Evolutionary conservation across 306 rosid genomes (phyloP).

Genomic region (Acacia melanoxylon): DNA sequence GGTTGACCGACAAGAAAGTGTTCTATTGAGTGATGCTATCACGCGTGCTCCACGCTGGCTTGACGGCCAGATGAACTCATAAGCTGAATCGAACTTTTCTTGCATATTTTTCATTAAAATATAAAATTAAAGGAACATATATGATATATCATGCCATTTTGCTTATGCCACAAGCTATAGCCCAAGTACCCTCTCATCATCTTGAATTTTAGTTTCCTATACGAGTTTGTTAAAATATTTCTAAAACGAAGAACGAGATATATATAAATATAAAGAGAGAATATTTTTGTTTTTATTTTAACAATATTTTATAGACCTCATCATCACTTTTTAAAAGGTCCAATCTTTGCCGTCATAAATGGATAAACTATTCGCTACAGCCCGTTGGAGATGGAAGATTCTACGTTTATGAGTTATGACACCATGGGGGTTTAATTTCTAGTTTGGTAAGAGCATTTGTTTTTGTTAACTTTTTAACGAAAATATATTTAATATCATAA

Average conservation of each 20-base stretch:
- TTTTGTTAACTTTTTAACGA: neutral
- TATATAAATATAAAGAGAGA: neutral
- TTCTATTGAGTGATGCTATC: neutral
- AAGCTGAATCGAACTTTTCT: neutral
- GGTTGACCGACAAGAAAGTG: neutral
- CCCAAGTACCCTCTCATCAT: neutral
- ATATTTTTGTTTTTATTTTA: neutral
- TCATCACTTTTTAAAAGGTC: neutral
- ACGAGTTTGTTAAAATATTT: neutral
- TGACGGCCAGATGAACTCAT: neutral
- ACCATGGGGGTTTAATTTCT: no score
- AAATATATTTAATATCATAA: no score
- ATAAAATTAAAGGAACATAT: neutral
- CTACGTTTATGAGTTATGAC: neutral
- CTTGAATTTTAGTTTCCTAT: neutral
- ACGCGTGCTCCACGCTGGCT: neutral
- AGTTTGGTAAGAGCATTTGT: neutral
- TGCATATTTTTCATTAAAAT: neutral
- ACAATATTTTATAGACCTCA: neutral
- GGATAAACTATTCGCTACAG: neutral
- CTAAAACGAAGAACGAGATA: neutral
- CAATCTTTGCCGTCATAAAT: neutral
- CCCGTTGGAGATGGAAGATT: neutral
- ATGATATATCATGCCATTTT: neutral
- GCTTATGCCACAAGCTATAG: slow-evolving; percentile 28